phyloP scores from a whole-genome alignment of 106 monocot genomes.

The Allium fistulosum region DNA sequence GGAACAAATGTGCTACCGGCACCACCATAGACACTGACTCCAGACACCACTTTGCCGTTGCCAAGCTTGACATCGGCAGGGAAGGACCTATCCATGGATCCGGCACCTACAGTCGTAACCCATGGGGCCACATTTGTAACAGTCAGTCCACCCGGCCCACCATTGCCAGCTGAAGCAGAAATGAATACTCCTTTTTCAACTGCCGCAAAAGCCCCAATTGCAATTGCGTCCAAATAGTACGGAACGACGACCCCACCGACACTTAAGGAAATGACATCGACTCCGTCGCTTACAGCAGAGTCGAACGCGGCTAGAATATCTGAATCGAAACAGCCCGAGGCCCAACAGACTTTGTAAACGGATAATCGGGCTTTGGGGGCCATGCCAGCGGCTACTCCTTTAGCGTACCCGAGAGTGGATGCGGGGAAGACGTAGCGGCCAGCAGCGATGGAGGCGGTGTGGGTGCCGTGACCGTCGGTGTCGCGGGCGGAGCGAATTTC shows the following conservation, averaged over 20 bases:
- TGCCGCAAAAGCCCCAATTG: constrained; percentile 72
- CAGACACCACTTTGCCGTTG: constrained; percentile 40
- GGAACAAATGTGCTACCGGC: constrained; percentile 28
- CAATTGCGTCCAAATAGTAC: constrained; percentile 84
- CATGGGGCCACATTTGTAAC: constrained; percentile 91
- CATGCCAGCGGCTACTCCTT: constrained; percentile 83
- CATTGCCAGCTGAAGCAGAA: constrained; percentile 86
- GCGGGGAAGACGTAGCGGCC: constrained; percentile 80
- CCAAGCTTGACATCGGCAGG: constrained; percentile 70
- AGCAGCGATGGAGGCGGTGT: constrained; percentile 91
- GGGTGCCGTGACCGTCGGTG: constrained; percentile 88
- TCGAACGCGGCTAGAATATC: constrained; percentile 95
- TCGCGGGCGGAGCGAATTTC: constrained; percentile 72
- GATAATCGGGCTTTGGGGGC: constrained; percentile 83
- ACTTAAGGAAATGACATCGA: constrained; percentile 65
- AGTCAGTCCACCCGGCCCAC: constrained; percentile 72
- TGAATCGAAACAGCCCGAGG: constrained; percentile 77
- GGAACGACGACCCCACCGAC: constrained; percentile 86
- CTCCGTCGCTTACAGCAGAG: constrained; percentile 69
- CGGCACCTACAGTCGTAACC: constrained; percentile 88
- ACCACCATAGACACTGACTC: constrained; percentile 70
- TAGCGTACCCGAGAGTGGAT: constrained; percentile 73
- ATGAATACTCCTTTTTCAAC: constrained; percentile 72
- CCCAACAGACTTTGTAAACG: constrained; percentile 89
- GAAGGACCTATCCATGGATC: constrained; percentile 90